These are phyloP conservation scores for Epichloe coenophiala DNA, from an alignment of 2,329 filamentous ascomycete species.

Conservation along the genomic window DNA sequence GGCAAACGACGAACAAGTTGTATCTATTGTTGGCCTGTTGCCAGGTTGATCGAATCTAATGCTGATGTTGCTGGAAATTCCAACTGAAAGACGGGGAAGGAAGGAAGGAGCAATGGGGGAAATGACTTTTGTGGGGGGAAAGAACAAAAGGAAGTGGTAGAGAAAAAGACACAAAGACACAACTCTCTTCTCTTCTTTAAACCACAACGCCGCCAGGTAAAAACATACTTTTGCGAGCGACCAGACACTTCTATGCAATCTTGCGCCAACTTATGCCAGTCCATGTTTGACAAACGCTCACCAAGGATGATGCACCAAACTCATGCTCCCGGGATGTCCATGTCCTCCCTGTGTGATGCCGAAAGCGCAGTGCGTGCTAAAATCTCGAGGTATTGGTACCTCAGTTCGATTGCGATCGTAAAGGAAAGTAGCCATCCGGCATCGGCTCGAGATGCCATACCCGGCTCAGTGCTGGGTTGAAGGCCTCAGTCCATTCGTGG, in stretches of 20 bases:
- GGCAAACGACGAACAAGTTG: neutral
- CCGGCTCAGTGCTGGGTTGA: conserved; percentile 28
- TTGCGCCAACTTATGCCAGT: conserved; percentile 4
- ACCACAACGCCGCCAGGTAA: conserved; percentile 3
- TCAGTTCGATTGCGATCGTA: conserved; percentile 42
- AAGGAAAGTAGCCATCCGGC: conserved; percentile 43
- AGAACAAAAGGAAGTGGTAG: too few species aligned
- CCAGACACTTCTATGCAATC: conserved; percentile 3
- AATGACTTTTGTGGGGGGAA: too few species aligned
- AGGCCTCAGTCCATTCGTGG: conserved; percentile 38
- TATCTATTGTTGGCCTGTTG: neutral
- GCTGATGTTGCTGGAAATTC: too few species aligned
- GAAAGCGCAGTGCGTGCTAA: neutral
- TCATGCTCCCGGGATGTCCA: neutral
- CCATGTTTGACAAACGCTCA: neutral
- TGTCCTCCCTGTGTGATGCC: neutral
- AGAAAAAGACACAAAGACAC: neutral
- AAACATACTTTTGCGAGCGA: neutral
- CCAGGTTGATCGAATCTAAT: neutral
- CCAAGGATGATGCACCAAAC: neutral
- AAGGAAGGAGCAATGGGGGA: too few species aligned
- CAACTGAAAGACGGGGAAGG: too few species aligned
- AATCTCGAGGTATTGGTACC: neutral
- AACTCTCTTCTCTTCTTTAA: neutral
- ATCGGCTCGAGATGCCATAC: conserved; percentile 49